Evolutionary conservation across 176 grass and related monocot genomes (phyloP), one percentile per base, ranked within the genome.

Genomic region (Stipa capillata): DNA sequence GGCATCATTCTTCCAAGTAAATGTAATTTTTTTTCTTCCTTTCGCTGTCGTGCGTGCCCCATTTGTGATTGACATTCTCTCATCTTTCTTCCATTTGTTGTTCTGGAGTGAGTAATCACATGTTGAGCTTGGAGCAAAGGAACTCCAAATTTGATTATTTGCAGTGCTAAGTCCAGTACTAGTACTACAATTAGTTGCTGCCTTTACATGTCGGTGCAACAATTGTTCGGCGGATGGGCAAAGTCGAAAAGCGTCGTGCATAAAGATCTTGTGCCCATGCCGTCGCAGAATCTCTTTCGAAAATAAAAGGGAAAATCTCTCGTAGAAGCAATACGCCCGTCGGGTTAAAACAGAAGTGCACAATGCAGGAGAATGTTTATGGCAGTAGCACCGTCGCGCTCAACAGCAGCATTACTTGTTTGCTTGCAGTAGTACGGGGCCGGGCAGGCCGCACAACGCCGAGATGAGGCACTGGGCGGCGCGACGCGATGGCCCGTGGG

Each of bases 1-100:
- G 50, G 59, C 69, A 83, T 75, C 71, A 93, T 93, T 93, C 85
- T 90, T 93, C 35, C 71, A 81, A 79, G 80, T 83, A 86, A 88
- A 82, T 88, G 91, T 88, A 76, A 47, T 89, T 74, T 65, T 66
- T 65, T 40, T 11, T 57, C 16, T n/a, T n/a, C n/a, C 79, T 85
- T 29, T 68, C 4, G 25, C 37, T 37, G 20, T 74, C 56, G 29
- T 20, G 24, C 8, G 17, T 18, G 35, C 44, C 61, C 5, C 21
- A 0, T 0, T 45, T 51, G 24, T 72, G 60, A 76, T 70, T 53
- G 37, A 74, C 39, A 7, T n/a, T 15, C 14, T 55, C 45, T 39
- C 36, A 14, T 55, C 11, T 68, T 34, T 45, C 2, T 25, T 25
- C 16, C 40, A 51, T 29, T 50, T 48, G 4, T 66, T 54, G 51